Base-by-base conservation (phyloP, 2,329 filamentous ascomycete genomes). In the Xylaria sp. region DNA sequence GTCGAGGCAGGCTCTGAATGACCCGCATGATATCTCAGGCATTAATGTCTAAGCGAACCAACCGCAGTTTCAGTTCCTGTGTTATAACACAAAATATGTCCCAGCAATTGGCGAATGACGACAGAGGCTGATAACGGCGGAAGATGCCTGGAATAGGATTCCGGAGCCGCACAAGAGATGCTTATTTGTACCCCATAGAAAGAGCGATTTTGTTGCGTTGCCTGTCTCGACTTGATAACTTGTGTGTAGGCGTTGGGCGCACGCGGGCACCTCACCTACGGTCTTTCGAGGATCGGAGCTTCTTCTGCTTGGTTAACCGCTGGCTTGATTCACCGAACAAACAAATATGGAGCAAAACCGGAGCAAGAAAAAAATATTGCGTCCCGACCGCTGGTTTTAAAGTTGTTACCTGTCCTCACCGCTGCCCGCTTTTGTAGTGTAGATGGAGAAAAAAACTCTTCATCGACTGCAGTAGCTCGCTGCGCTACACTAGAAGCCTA, bases 131-230 rank as follows among this genome's bases (percentile, higher is more conserved):
- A 35, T 15, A 23, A 47, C 25, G 25, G 25, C 43, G 43, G 1
- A 23, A 19, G 21, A 12, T 31, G 28, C 21, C 28, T 11, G n/a
- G 43, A 14, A 14, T 42, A 28, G 40, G 51, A 50, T 57, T 43
- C 49, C 50, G 53, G 62, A 65, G 63, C 63, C 63, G 63, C 60
- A 63, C 23, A 57, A 9, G n/a, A n/a, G n/a, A n/a, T n/a, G n/a
- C n/a, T n/a, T n/a, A n/a, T n/a, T n/a, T n/a, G n/a, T n/a, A n/a
- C n/a, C n/a, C n/a, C n/a, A n/a, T n/a, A n/a, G n/a, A 59, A 47
- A 60, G 59, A 62, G 55, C 17, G 40, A 57, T n/a, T 35, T 54
- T 49, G 19, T 38, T 21, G n/a, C 35, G 45, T 37, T 35, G 15
- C 31, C 15, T 19, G 43, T 43, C 31, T 55, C 14, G 58, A n/a